These are phyloP conservation scores for Syzygium oleosum DNA, from an alignment of 345 rosid species.

Conservation along the genomic window DNA sequence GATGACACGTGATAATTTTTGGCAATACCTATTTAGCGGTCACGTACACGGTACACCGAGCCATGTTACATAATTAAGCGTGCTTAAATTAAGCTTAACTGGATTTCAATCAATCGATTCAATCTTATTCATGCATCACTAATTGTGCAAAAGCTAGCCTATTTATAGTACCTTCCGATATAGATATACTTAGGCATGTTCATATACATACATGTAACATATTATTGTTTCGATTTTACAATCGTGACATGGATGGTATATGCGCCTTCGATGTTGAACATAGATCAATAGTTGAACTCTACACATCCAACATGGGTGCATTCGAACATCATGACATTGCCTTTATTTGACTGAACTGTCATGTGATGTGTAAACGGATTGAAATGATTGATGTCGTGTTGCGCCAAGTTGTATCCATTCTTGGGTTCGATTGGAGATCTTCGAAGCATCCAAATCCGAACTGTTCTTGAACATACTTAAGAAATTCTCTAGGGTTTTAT, in stretches of 20 bases:
- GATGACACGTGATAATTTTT: not conserved
- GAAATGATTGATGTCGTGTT: not conserved
- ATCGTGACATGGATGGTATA: not conserved
- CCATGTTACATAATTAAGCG: not conserved
- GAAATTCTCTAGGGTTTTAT: not conserved
- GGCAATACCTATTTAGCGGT: not conserved
- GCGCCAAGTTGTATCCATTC: not conserved
- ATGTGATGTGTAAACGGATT: not conserved
- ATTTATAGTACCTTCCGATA: too few species aligned
- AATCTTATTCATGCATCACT: too few species aligned
- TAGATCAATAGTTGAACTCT: rapidly evolving
- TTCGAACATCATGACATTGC: not conserved
- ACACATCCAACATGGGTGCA: not conserved
- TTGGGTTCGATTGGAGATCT: not conserved
- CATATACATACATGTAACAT: too few species aligned
- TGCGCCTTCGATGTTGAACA: rapidly evolving
- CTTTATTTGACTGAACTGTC: not conserved
- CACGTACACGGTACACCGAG: not conserved
- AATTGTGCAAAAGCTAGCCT: too few species aligned
- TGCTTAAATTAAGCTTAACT: not conserved
- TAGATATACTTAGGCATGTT: too few species aligned
- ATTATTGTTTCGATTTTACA: too few species aligned
- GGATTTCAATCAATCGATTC: too few species aligned
- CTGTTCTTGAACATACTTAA: not conserved
- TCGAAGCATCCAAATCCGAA: not conserved